These are phyloP conservation scores for Aspergillus wentii DNA, from an alignment of 495 filamentous ascomycete species.

Conservation along the genomic window DNA sequence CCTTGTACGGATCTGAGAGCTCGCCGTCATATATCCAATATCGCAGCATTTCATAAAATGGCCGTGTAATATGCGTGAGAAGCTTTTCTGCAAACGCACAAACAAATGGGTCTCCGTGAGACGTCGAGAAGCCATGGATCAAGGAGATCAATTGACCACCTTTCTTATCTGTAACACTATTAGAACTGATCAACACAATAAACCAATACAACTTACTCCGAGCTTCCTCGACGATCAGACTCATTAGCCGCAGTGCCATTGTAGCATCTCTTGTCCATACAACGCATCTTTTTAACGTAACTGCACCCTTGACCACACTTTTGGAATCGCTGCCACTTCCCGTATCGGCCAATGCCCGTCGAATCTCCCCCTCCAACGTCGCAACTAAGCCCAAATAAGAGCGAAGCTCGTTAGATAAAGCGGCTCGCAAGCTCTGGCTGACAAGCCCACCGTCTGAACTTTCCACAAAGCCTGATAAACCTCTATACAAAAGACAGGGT, in stretches of 20 bases:
- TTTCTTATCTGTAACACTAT: slow-evolving; percentile 53
- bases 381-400: slow-evolving; percentile 92
- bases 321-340: slow-evolving; percentile 60
- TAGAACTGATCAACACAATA: slow-evolving; percentile 14
- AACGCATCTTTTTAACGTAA: slow-evolving; percentile 92
- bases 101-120: slow-evolving; percentile 93
- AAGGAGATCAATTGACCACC: slow-evolving; percentile 92
- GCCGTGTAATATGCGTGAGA: slow-evolving; percentile 83
- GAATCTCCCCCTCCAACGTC: slow-evolving; percentile 89
- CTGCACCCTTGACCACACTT: slow-evolving; percentile 77
- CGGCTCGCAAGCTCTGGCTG: slow-evolving; percentile 90
- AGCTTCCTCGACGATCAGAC: slow-evolving; percentile 85
- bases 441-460: slow-evolving; percentile 66
- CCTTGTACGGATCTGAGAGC: slow-evolving; percentile 88
- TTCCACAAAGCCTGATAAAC: slow-evolving; percentile 74
- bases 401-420: slow-evolving; percentile 76
- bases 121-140: slow-evolving; percentile 88
- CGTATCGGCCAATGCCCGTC: slow-evolving; percentile 59
- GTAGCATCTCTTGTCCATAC: slow-evolving; percentile 97
- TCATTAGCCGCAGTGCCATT: slow-evolving; percentile 93
- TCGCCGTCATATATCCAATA: slow-evolving; percentile 99
- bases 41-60: slow-evolving; percentile 94
- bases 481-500: slow-evolving; percentile 83
- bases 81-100: slow-evolving; percentile 91
- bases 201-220: slow-evolving; percentile 51